Base-by-base conservation (phyloP, 768 basidiomycete genomes). In the Mycena maculata region DNA sequence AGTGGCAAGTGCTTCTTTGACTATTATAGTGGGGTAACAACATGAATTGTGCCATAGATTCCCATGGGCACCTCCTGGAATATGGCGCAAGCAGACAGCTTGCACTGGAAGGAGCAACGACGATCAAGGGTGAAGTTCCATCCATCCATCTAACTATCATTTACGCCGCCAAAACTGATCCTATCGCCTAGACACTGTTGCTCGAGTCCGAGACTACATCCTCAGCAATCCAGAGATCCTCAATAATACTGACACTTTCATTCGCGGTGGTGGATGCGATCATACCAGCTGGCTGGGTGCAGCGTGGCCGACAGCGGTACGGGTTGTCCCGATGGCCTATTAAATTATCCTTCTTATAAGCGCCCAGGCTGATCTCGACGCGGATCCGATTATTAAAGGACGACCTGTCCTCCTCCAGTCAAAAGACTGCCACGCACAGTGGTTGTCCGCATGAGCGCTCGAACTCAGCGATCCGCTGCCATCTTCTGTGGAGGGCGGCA, bases 251-350 rank as follows among this genome's bases (percentile, higher is more conserved):
- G 79, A 85, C 3, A 78, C 74, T 5, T 97, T 94, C 92, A 86
- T 98, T 48, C 83, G 90, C 69, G 96, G 95, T 12, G 87, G 91
- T 80, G 96, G 96, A 6, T 99, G 96, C 95, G 94, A 99, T 72
- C 95, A 99, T 77, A 97, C 92, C 3, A 83, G 85, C 63, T 94
- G 92, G 92, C 70, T 84, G 4, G 83, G 81, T 16, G 76, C 81
- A 7, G 74, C 82, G 22, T 96, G 94, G 71, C 94, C 95, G 3
- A 88, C 85, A 36, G 90, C 92, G 1, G 94, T 93, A 72, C 30
- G 85, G 76, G 41, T 36, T 31, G 15, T 48, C 28, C 22, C 16
- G 15, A 12, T n/a, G 13, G n/a, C 23, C 28, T 15, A 42, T 50
- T 15, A 25, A 23, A 22, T 50, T 30, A 45, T 16, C 25, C 58